Base-by-base conservation (phyloP, 139 green algal species). In the Spirogloea muscicola region DNA sequence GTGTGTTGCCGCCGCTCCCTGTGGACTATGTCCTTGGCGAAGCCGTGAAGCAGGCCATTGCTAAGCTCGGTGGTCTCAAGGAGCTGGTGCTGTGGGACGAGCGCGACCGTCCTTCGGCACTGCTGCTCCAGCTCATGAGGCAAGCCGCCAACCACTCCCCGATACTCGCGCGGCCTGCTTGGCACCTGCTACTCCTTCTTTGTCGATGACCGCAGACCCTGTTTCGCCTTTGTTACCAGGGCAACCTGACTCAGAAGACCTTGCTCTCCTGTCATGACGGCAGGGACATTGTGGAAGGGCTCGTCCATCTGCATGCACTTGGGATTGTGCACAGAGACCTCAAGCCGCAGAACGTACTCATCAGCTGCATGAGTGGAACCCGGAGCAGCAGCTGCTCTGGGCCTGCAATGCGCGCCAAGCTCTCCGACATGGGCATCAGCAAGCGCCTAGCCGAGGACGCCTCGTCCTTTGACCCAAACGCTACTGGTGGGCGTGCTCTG, bases 401-500 rank as follows among this genome's bases (percentile, higher is more conserved):
- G 7, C 1, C 3, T 77, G 67, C 4, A 25, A 33, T 79, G 36
- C 68, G 76, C 2, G 93, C 88, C 58, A 99, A 99, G 87, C 80
- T 99, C 29, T 92, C 85, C 0, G 94, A 99, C 85, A 99, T 99
- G 94, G 94, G 94, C 1, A 87, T 98, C 29, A 88, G 84, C 86
- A 94, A 94, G 78, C 88, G 88, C 49, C 84, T 98, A 38, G 78
- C 89, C 27, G 77, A 84, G 3, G 89, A 96, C 13, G 67, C 67
- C 5, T 68, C 49, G 10, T 76, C 67, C 4, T 79, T 79, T 27
- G 71, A 79, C 58, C 39, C 58, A 4, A 36, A 72, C 33, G 44
- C 69, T 9, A 49, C 66, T n/a, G 66, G 66, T 74, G 66, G 3
- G 59, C 44, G 59, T 59, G 37, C 21, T 55, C 46, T 55, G 46